Evolutionary conservation across 1,284 basidiomycete genomes (phyloP).

Genomic region (Rhizoctonia solani): DNA sequence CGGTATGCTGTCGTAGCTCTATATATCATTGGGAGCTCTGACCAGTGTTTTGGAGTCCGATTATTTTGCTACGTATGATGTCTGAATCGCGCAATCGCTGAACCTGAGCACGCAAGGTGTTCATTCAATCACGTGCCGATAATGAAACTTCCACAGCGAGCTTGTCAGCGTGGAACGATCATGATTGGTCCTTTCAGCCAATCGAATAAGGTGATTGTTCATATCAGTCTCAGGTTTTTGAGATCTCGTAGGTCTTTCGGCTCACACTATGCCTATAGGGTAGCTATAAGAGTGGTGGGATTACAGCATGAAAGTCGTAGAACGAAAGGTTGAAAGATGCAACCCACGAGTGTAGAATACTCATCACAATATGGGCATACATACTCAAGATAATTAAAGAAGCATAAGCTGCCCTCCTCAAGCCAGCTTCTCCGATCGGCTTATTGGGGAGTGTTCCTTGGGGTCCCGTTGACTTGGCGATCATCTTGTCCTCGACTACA

Average conservation of each 20-base stretch:
- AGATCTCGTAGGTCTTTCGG: too few relatives aligned
- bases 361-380: too few relatives aligned
- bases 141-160: neutral
- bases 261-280: too few relatives aligned
- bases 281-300: too few relatives aligned
- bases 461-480: too few relatives aligned
- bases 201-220: neutral
- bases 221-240: neutral
- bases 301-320: too few relatives aligned
- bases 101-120: conserved; percentile 25
- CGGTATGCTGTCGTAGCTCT: neutral
- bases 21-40: neutral
- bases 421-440: too few relatives aligned
- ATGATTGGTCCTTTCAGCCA: neutral
- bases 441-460: too few relatives aligned
- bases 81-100: conserved; percentile 28
- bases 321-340: too few relatives aligned
- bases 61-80: neutral
- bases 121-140: neutral
- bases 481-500: neutral
- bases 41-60: neutral
- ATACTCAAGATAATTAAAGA: too few relatives aligned
- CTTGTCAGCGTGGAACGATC: neutral
- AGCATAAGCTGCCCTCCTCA: too few relatives aligned
- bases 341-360: too few relatives aligned